Base-by-base conservation (phyloP, 768 basidiomycete species). In the Lactarius pseudohatsudake region DNA sequence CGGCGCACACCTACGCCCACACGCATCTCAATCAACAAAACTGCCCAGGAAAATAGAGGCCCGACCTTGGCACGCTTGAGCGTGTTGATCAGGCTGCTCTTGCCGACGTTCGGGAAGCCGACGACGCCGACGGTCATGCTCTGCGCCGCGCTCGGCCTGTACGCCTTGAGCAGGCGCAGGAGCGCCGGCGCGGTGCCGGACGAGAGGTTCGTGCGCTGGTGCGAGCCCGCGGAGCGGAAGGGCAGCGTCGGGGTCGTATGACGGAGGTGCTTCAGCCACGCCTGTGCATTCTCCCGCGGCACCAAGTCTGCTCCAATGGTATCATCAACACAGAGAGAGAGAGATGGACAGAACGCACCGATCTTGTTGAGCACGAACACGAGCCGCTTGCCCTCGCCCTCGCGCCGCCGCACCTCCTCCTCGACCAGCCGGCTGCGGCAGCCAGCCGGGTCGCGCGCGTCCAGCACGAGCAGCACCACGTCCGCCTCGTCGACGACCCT, bases 341-440 rank as follows among this genome's bases (percentile, higher is more conserved):
- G 9, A 13, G n/a, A n/a, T 4, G 59, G 28, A 62, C 54, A 64
- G 32, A 57, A 77, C 88, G 64, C 67, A 94, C 96, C 96, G 65
- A 97, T 91, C 79, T 99, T 98, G 77, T 98, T 98, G n/a, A 99
- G 76, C 3, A 98, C 93, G 62, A 94, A 93, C 2, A 99, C 87
- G 36, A 98, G 79, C 74, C 87, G 91, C 81, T 99, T 99, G 9
- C 95, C 92, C 69, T 96, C 92, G 28, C 80, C 80, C 74, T 96
- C 94, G 41, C 91, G 82, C 69, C 92, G 81, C 55, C 91, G 81
- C 0, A 97, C 94, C 75, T 97, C 96, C 73, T 96, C 93, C 75
- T 99, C 97, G 4, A 98, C 94, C 45, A 96, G 82, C 60, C 90
- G 82, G 77, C 94, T 96, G 70, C 96, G 79, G 50, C 94, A 96